These are phyloP conservation scores for Globisporangium takayamanum DNA, from an alignment of 352 stramenopile genomes.

Conservation along the genomic window DNA sequence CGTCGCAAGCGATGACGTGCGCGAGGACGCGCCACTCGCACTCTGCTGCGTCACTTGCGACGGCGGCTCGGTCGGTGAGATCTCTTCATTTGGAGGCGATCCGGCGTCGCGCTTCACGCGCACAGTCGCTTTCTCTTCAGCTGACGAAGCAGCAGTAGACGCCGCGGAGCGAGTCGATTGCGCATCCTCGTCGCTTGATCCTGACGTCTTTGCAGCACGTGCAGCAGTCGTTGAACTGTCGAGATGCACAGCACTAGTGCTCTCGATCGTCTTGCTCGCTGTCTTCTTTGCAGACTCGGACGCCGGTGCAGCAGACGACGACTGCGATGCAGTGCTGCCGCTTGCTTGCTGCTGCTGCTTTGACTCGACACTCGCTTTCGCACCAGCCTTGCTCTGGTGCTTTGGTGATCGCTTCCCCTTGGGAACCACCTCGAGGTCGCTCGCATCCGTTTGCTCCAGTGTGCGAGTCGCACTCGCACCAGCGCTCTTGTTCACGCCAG, in stretches of 20 bases:
- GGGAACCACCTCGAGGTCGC: slow-evolving; percentile 8
- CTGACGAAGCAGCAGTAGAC: background rate
- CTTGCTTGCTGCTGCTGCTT: background rate
- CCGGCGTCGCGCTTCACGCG: background rate
- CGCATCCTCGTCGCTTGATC: background rate
- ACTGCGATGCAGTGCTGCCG: background rate
- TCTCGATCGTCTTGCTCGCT: background rate
- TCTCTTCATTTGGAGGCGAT: slow-evolving; percentile 10
- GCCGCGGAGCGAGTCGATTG: background rate
- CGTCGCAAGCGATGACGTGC: background rate
- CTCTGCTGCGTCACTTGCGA: background rate
- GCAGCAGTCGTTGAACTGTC: too few species aligned
- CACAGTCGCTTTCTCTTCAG: background rate
- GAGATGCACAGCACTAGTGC: too few species aligned
- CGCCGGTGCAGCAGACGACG: background rate
- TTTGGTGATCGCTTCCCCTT: slow-evolving; percentile 13
- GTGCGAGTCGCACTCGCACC: background rate
- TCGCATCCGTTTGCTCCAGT: slow-evolving; percentile 8
- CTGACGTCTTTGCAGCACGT: background rate
- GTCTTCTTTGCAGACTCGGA: background rate
- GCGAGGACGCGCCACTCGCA: background rate
- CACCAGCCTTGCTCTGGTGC: slow-evolving; percentile 6
- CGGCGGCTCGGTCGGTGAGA: slow-evolving; percentile 10
- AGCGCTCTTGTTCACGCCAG: background rate
- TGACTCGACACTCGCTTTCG: slow-evolving; percentile 1